These are phyloP conservation scores for Isabelozyma pseudorhagii DNA, from an alignment of 805 yeast species.

Conservation along the genomic window DNA sequence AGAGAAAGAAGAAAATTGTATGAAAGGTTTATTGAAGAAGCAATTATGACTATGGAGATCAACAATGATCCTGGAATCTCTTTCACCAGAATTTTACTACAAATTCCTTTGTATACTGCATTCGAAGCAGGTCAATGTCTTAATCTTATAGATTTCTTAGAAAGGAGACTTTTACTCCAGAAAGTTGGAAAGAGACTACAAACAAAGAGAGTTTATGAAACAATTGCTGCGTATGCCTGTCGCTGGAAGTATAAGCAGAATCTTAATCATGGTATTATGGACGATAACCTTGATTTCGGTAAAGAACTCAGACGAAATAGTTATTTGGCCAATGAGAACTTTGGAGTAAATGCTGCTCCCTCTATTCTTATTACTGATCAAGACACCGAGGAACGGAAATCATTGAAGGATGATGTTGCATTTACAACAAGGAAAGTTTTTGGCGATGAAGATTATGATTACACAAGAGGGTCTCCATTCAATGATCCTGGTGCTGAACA, in stretches of 20 bases:
- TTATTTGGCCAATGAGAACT: slow-evolving; percentile 19
- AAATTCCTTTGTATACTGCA: slow-evolving; percentile 71
- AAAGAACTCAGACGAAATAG: slow-evolving; percentile 20
- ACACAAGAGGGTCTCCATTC: slow-evolving; percentile 1
- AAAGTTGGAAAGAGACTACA: slow-evolving; percentile 49
- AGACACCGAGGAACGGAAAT: slow-evolving; percentile 2
- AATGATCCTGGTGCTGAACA: slow-evolving; percentile 5
- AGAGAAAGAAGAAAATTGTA: slow-evolving; percentile 52
- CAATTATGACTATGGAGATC: slow-evolving; percentile 54
- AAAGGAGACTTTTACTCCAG: slow-evolving; percentile 55
- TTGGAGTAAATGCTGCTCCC: slow-evolving; percentile 9
- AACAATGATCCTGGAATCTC: slow-evolving; percentile 59
- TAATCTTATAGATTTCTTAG: slow-evolving; percentile 67
- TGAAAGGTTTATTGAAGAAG: slow-evolving; percentile 71
- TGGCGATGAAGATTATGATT: slow-evolving; percentile 5
- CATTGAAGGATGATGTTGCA: neutral
- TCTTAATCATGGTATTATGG: slow-evolving; percentile 21
- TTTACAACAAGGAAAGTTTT: neutral
- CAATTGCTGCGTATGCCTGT: slow-evolving; percentile 45
- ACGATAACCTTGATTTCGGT: slow-evolving; percentile 23
- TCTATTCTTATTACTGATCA: slow-evolving; percentile 8
- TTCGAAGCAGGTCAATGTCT: slow-evolving; percentile 78
- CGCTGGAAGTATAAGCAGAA: slow-evolving; percentile 44
- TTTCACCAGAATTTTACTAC: slow-evolving; percentile 59
- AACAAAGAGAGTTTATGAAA: slow-evolving; percentile 42